phyloP scores from a whole-genome alignment of 495 filamentous ascomycete species.

The Aspergillus saccharolyticus region DNA sequence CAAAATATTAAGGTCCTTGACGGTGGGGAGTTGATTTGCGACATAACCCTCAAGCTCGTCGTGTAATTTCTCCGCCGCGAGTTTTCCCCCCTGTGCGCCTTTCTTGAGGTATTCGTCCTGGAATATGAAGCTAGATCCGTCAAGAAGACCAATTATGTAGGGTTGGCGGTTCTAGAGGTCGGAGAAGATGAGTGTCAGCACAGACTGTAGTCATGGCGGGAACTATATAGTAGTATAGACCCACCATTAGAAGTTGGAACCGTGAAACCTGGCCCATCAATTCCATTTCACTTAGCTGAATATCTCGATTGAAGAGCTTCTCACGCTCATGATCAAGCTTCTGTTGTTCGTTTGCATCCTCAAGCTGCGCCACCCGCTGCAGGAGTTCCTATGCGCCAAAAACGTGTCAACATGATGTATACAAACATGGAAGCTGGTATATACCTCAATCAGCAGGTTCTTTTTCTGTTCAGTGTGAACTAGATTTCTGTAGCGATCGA shows the following conservation, averaged over 20 bases:
- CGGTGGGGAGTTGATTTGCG: constrained; percentile 37
- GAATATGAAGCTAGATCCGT: constrained; percentile 77
- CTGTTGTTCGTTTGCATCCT: constrained; percentile 43
- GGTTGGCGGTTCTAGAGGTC: constrained; percentile 61
- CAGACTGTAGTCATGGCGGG: background rate
- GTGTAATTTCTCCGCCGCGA: constrained; percentile 60
- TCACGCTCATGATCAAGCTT: constrained; percentile 51
- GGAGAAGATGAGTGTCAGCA: constrained; percentile 20
- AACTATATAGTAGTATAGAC: background rate
- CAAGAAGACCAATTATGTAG: constrained; percentile 70
- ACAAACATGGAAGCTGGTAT: constrained; percentile 7
- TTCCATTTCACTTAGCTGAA: constrained; percentile 49
- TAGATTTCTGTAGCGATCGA: constrained; percentile 46
- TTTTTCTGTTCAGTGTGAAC: constrained; percentile 46
- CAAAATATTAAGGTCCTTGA: constrained; percentile 57
- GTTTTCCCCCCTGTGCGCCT: constrained; percentile 65
- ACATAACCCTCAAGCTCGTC: constrained; percentile 47
- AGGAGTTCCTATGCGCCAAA: constrained; percentile 41
- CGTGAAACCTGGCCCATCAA: constrained; percentile 48
- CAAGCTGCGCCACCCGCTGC: constrained; percentile 42
- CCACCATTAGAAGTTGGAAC: constrained; percentile 47
- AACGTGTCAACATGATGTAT: constrained; percentile 6
- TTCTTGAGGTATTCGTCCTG: constrained; percentile 57
- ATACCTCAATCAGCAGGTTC: constrained; percentile 50
- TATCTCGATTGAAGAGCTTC: constrained; percentile 51